Conservation (phyloP, 2,329 filamentous ascomycete genomes). For the Cercospora zeina region DNA sequence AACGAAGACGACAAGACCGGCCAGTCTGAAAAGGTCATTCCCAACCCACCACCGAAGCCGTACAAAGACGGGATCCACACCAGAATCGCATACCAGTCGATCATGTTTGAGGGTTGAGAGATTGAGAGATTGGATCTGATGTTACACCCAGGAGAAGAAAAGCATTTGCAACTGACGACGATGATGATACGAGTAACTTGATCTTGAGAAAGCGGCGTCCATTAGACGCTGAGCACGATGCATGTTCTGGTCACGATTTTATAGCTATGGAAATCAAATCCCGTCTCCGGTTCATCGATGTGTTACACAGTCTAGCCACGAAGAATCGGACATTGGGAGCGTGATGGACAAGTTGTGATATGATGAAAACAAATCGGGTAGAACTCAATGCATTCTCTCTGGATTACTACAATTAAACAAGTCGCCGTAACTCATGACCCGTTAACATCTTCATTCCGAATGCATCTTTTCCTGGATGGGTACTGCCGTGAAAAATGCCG, state of each 20-base stretch:
- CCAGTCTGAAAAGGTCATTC: background rate
- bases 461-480: slow-evolving; percentile 16
- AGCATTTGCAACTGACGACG: background rate
- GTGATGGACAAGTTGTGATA: background rate
- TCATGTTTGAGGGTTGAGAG: background rate
- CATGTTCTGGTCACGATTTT: too few species aligned
- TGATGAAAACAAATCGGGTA: background rate
- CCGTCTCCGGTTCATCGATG: too few species aligned
- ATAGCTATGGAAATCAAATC: too few species aligned
- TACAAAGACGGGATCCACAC: background rate
- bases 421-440: slow-evolving; percentile 17
- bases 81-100: background rate
- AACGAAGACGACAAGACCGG: too few species aligned
- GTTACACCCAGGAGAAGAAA: background rate
- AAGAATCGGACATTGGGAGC: too few species aligned
- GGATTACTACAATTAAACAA: slow-evolving; percentile 17
- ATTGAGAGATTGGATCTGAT: too few species aligned
- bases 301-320: too few species aligned
- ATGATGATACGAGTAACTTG: too few species aligned
- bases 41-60: background rate
- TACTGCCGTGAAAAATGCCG: slow-evolving; percentile 15
- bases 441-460: slow-evolving; percentile 14
- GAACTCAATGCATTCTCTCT: slow-evolving; percentile 8
- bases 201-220: too few species aligned
- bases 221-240: too few species aligned